Base-by-base conservation (phyloP, 768 basidiomycete species). In the Rhizopogon vesiculosus region DNA sequence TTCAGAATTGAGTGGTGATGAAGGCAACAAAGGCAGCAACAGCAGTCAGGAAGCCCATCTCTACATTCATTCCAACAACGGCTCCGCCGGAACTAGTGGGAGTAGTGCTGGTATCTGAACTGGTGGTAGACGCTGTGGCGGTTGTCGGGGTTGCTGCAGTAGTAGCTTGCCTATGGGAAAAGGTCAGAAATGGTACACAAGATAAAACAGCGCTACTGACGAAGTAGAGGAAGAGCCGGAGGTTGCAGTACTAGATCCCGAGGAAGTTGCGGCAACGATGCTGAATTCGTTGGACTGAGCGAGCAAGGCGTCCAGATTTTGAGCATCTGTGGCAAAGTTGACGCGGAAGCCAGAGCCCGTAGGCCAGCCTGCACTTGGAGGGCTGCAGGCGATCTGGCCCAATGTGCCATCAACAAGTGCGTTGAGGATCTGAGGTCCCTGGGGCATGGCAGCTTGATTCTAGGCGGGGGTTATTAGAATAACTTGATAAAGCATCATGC, bases 221-320 rank as follows among this genome's bases (percentile, higher is more conserved):
- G 54, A 46, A 18, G 5, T 5, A 16, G 62, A 56, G 13, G 61
- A 53, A 10, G 65, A 53, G 46, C 62, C 42, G 25, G 65, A 64
- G 15, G 67, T 54, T 2, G 62, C 42, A 7, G 58, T 48, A 6
- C 58, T 45, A 6, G 70, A 53, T 7, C 31, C 44, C 29, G 31
- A 51, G 16, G 67, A 59, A 35, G 65, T 59, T 29, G 56, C 29
- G 1, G 57, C 56, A 42, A 67, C 68, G 66, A 85, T 82, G 62
- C 66, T 71, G 70, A 93, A 94, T 54, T 81, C 65, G 28, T 54
- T 51, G 16, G 89, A 91, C 71, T 94, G 90, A 40, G 91, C 89
- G 52, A 83, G 77, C 60, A 93, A 83, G 50, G 71, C 70, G 67
- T 68, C 64, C 22, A 80, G 71, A 53, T 82, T 51, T 18, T 77